phyloP scores from a whole-genome alignment of 306 rosid genomes.

The Argentina anserina region DNA sequence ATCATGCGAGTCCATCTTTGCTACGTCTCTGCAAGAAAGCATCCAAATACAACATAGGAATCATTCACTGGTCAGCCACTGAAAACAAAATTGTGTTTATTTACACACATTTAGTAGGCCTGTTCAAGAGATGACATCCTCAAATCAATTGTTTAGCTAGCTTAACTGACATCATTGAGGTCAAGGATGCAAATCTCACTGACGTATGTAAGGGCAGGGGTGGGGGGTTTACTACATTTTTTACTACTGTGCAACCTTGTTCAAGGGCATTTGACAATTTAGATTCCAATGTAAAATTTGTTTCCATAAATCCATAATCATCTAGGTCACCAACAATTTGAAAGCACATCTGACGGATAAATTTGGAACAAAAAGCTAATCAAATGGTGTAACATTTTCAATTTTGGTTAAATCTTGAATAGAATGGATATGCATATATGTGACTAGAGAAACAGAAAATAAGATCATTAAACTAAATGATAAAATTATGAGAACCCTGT shows the following conservation, averaged over 20 bases:
- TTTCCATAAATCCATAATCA: not conserved
- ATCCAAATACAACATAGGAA: not conserved
- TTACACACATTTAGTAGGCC: not conserved
- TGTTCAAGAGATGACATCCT: no score
- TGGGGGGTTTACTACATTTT: no score
- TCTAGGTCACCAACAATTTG: not conserved
- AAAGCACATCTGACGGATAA: not conserved
- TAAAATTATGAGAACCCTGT: not conserved
- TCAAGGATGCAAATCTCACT: no score
- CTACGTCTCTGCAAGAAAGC: conserved; percentile 33
- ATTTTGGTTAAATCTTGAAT: no score
- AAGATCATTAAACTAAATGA: not conserved
- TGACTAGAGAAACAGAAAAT: no score
- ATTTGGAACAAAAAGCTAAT: not conserved
- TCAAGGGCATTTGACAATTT: no score
- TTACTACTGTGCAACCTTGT: not conserved
- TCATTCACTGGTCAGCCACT: not conserved
- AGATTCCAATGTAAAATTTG: no score
- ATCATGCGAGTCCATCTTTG: conserved; percentile 69
- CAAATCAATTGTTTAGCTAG: no score
- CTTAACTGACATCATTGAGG: no score
- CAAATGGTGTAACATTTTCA: not conserved
- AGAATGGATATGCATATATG: not conserved
- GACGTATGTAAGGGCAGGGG: no score
- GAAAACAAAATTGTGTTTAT: not conserved